A percentile compares a stretch with the other conserved stretches of the same genome.
phyloP scores from a whole-genome alignment of 768 basidiomycete species.

The Nidularia sp. region DNA sequence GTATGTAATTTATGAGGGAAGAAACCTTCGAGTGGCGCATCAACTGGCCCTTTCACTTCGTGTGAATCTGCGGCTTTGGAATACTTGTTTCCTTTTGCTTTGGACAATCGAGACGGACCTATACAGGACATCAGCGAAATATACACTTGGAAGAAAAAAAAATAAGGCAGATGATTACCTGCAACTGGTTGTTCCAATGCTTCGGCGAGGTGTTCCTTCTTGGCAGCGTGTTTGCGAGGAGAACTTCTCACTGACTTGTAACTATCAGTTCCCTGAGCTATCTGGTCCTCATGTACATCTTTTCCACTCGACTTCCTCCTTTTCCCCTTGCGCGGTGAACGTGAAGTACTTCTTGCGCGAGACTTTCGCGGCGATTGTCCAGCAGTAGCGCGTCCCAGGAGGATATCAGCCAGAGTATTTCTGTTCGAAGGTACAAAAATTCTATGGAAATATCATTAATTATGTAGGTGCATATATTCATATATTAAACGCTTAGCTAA shows the following conservation, averaged over 20 bases:
- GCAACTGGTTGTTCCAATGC: not conserved
- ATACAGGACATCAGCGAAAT: too few species aligned
- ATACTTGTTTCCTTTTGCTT: too few species aligned
- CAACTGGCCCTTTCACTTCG: too few species aligned
- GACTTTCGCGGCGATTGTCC: slow-evolving; percentile 15
- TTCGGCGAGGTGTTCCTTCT: not conserved
- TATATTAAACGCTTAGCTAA: slow-evolving; percentile 25
- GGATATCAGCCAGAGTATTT: slow-evolving; percentile 48
- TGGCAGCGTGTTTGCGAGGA: not conserved
- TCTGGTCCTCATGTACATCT: not conserved
- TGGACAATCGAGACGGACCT: too few species aligned
- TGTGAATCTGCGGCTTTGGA: too few species aligned
- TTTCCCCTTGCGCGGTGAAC: slow-evolving; percentile 20
- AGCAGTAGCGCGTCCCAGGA: slow-evolving; percentile 38
- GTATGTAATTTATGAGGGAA: too few species aligned
- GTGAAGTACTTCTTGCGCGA: slow-evolving; percentile 19
- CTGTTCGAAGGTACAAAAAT: slow-evolving; percentile 49
- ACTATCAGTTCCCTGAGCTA: not conserved
- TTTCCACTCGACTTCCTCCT: not conserved
- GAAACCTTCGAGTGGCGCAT: too few species aligned
- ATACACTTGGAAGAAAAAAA: too few species aligned
- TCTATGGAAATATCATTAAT: slow-evolving; percentile 17
- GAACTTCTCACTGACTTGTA: not conserved
- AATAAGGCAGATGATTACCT: not conserved
- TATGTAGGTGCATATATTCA: too few species aligned